Evolutionary conservation across 2,329 filamentous ascomycete species (phyloP), one percentile per base, ranked within the genome.

Genomic region (Fonsecaea erecta): DNA sequence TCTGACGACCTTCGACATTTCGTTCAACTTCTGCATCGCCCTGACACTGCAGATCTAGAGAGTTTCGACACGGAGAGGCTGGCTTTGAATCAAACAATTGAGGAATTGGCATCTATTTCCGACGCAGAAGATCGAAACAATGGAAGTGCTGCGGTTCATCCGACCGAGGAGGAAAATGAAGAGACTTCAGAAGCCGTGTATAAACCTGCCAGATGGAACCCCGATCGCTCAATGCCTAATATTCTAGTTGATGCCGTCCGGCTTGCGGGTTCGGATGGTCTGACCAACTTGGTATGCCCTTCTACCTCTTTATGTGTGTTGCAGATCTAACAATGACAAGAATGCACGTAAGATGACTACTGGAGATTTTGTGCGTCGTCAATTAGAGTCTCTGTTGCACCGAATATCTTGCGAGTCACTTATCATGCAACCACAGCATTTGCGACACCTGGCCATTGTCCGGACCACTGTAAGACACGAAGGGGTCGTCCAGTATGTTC

Each of bases 361-460:
- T 72, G 86, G 86, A 9, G 74, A 75, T 9, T 82, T 85, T 69
- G 87, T 83, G 75, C 80, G 80, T 60, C 78, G 85, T 56, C 83
- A 85, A 0, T 71, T 86, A 32, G 86, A 88, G 70, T 79, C 81
- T 32, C 75, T 81, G 21, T 72, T 88, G 24, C 75, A 75, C 55
- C 81, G 84, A 28, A 70, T 88, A 40, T 83, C 83, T 1, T 82
- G 86, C 62, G 77, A 80, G 61, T 87, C 85, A 82, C 81, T 85
- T 60, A 71, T 82, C 16, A 84, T 83, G n/a, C 86, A 89, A 69
- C 86, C 86, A 26, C 74, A 77, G 2, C 81, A 86, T 72, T 77
- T 88, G 24, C 81, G 83, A 18, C 85, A 87, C 71, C 74, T 87
- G 16, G 80, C 83, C 11, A 77, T 88, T 32, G 79, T 88, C 35